phyloP scores from a whole-genome alignment of 164 flowering plant genomes.

The Sedum album region DNA sequence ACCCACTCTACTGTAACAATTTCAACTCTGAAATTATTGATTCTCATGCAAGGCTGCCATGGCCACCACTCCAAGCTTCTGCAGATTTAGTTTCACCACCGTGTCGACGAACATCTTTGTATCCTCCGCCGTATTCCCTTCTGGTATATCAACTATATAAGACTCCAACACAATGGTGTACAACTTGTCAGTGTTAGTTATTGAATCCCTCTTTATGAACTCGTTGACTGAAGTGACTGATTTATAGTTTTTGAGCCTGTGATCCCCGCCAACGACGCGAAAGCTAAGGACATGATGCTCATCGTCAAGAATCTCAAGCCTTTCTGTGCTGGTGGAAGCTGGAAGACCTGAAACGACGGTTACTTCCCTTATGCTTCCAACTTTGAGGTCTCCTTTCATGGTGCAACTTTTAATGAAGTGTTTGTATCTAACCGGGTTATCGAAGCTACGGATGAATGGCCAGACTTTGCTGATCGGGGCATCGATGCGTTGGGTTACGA shows the following conservation, averaged over 20 bases:
- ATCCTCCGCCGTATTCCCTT: conserved; percentile 38
- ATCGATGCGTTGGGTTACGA: conserved; percentile 19
- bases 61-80: conserved; percentile 20
- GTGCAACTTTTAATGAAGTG: conserved; percentile 26
- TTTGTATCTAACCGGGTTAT: conserved; percentile 34
- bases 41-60: conserved; percentile 11
- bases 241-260: conserved; percentile 28
- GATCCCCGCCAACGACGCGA: conserved; percentile 34
- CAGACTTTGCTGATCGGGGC: conserved; percentile 34
- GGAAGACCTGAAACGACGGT: conserved; percentile 27
- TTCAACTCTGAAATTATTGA: neutral
- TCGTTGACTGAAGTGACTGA: conserved; percentile 26
- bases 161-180: conserved; percentile 35
- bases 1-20: neutral
- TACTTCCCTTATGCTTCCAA: conserved; percentile 26
- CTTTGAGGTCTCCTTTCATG: conserved; percentile 18
- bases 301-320: conserved; percentile 34
- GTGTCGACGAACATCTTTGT: conserved; percentile 38
- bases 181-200: neutral
- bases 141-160: conserved; percentile 34
- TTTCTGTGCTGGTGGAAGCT: conserved; percentile 22
- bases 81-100: conserved; percentile 32
- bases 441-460: conserved; percentile 37
- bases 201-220: conserved; percentile 3
- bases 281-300: conserved; percentile 23